Evolutionary conservation across 345 rosid species (phyloP).

Genomic region (Atalantia buxifolia): DNA sequence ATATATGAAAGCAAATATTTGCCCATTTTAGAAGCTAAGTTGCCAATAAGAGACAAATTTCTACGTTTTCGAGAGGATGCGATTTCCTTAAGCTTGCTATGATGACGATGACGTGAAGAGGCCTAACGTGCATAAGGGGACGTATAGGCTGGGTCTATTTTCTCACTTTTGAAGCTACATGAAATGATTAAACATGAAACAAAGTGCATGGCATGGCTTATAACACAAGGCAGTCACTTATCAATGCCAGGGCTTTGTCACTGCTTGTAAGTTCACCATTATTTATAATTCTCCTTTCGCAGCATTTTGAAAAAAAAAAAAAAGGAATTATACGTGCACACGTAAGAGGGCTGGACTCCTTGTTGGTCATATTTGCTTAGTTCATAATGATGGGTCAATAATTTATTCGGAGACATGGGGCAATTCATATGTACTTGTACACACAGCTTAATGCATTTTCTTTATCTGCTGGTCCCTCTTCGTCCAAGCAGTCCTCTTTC

Average conservation of each 20-base stretch:
- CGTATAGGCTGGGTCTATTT: neutral
- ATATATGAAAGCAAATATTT: neutral
- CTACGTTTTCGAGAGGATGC: conserved; percentile 13
- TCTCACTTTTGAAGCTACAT: conserved; percentile 15
- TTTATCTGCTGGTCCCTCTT: neutral
- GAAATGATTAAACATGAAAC: conserved; percentile 17
- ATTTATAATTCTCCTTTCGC: neutral
- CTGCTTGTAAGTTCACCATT: too few species aligned
- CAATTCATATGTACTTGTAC: neutral
- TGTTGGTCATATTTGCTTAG: neutral
- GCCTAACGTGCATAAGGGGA: neutral
- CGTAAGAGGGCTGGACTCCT: neutral
- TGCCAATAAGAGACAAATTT: conserved; percentile 8
- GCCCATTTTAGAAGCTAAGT: conserved; percentile 26
- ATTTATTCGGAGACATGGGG: neutral
- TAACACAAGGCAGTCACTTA: neutral
- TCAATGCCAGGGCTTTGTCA: neutral
- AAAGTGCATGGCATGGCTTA: conserved; percentile 17
- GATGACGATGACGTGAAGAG: neutral
- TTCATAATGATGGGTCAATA: neutral
- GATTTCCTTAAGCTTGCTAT: neutral
- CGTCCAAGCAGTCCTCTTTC: neutral
- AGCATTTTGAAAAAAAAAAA: neutral
- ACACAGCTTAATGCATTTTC: neutral
- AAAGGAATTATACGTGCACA: too few species aligned